phyloP scores from a whole-genome alignment of 192 early-diverging fungal genomes.

The Gaertneriomyces sp. region DNA sequence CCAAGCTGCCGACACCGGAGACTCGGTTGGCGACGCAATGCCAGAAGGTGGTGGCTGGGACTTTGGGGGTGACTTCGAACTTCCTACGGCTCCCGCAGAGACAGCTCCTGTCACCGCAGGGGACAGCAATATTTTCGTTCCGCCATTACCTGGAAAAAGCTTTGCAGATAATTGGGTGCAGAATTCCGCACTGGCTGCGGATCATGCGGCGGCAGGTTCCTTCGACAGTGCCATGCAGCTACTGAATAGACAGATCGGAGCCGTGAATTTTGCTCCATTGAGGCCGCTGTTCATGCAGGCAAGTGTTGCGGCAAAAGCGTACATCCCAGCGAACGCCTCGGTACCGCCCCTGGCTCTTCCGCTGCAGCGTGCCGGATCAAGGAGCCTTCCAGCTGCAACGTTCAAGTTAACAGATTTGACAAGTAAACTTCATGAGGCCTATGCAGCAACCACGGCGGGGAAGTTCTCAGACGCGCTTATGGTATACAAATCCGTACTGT shows the following conservation, averaged over 20 bases:
- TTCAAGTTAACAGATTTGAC: conserved; percentile 59
- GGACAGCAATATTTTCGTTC: conserved; percentile 43
- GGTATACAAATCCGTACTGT: conserved; percentile 73
- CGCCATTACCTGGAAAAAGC: conserved; percentile 70
- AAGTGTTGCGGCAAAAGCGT: conserved; percentile 70
- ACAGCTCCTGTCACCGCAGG: conserved; percentile 40
- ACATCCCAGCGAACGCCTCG: conserved; percentile 60
- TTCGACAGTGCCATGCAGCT: conserved; percentile 95
- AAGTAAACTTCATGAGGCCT: conserved; percentile 78
- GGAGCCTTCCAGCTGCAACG: conserved; percentile 57
- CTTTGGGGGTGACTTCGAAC: conserved; percentile 74
- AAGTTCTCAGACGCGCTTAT: conserved; percentile 77
- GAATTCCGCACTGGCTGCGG: conserved; percentile 81
- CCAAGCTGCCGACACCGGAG: conserved; percentile 43
- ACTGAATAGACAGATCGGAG: conserved; percentile 87
- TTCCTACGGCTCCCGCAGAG: conserved; percentile 52
- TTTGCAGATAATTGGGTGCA: conserved; percentile 75
- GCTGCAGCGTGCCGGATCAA: conserved; percentile 54
- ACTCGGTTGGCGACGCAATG: conserved; percentile 9
- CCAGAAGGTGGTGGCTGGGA: conserved; percentile 77
- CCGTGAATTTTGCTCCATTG: conserved; percentile 87
- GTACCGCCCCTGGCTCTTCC: conserved; percentile 61
- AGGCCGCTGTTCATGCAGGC: conserved; percentile 84
- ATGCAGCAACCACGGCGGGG: conserved; percentile 72
- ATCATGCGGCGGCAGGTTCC: conserved; percentile 92